These are phyloP conservation scores for Tetraselmis chui DNA, from an alignment of 139 green algal genomes.

Conservation along the genomic window DNA sequence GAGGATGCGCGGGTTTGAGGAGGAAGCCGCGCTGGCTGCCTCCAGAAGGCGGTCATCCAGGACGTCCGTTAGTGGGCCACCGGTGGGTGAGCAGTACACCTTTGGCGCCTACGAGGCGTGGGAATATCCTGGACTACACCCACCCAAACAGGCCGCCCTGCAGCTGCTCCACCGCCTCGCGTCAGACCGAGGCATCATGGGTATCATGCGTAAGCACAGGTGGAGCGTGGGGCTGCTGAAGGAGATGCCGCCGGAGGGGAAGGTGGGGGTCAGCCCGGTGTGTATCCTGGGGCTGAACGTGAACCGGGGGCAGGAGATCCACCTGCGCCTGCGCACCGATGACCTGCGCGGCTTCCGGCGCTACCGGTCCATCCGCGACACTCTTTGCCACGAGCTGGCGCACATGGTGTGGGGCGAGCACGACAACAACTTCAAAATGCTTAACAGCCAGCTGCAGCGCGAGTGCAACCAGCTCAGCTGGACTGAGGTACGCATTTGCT, in stretches of 20 bases:
- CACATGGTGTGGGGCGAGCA: conserved; percentile 82
- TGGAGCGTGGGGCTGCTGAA: conserved; percentile 59
- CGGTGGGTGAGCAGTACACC: conserved; percentile 18
- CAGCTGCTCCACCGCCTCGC: conserved; percentile 54
- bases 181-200: conserved; percentile 62
- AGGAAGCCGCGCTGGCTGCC: background rate
- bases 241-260: conserved; percentile 77
- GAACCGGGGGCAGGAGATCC: conserved; percentile 77
- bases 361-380: conserved; percentile 53
- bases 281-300: conserved; percentile 74
- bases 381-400: conserved; percentile 78
- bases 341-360: conserved; percentile 48
- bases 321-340: conserved; percentile 78
- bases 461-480: conserved; percentile 32
- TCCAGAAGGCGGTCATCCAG: background rate
- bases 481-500: background rate
- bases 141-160: conserved; percentile 36
- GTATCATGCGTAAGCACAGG: conserved; percentile 61
- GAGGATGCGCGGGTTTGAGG: background rate
- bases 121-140: conserved; percentile 22
- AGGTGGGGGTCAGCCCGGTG: conserved; percentile 46
- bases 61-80: too few species aligned
- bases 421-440: conserved; percentile 69
- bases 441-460: conserved; percentile 50
- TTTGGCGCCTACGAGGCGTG: conserved; percentile 33